phyloP scores from a whole-genome alignment of 495 filamentous ascomycete genomes.

The Xylaria scruposa region DNA sequence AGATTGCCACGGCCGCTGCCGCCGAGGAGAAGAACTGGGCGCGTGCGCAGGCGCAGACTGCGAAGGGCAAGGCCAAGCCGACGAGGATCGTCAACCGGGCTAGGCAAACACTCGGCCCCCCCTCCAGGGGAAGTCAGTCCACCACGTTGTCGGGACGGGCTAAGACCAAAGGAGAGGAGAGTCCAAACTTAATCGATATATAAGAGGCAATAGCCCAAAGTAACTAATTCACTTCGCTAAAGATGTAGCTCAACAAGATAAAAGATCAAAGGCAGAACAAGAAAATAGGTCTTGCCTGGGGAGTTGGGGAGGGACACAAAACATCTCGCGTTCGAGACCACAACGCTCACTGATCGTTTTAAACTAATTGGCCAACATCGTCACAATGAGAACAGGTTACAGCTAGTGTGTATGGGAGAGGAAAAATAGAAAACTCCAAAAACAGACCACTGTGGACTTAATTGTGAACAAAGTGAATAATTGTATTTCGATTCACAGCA shows the following conservation, averaged over 20 bases:
- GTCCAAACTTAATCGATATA: background rate
- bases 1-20: background rate
- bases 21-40: background rate
- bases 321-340: background rate
- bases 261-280: background rate
- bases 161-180: background rate
- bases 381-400: background rate
- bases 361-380: background rate
- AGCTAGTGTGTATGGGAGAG: background rate
- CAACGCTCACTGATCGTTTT: background rate
- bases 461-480: constrained; percentile 13
- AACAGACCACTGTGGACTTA: background rate
- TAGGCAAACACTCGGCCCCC: background rate
- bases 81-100: background rate
- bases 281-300: too few species aligned
- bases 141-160: background rate
- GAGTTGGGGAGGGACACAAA: background rate
- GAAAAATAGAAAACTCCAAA: background rate
- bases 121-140: background rate
- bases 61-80: background rate
- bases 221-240: background rate
- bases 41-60: background rate
- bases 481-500: constrained; percentile 17
- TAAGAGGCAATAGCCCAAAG: background rate
- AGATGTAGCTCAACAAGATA: background rate